Percentiles rank a stretch among this genome's conserved stretches.
Conservation (phyloP, 2,329 filamentous ascomycete species). For the Hortaea sp. region DNA sequence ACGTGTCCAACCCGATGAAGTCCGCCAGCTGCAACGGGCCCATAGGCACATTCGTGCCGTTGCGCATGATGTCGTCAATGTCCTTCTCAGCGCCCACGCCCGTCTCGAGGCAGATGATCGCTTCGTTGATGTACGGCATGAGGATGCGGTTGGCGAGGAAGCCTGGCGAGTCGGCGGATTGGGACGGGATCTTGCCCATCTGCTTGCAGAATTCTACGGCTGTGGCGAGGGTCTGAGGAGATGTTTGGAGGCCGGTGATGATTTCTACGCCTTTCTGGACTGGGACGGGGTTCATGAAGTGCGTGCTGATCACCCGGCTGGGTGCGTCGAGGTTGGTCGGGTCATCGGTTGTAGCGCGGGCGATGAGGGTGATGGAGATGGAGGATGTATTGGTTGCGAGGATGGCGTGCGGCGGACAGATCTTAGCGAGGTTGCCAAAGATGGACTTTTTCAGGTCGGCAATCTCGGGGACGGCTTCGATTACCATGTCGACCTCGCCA, state of each 20-base stretch:
- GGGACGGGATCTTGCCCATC: conserved; percentile 87
- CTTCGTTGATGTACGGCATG: conserved; percentile 99
- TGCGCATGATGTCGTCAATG: conserved; percentile 98
- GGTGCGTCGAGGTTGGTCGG: conserved; percentile 71
- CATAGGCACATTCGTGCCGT: conserved; percentile 97
- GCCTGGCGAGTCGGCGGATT: conserved; percentile 80
- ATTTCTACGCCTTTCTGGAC: conserved; percentile 97
- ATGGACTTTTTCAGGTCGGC: conserved; percentile 40
- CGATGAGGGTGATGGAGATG: conserved; percentile 93
- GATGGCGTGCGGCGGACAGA: conserved; percentile 76
- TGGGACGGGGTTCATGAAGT: conserved; percentile 99
- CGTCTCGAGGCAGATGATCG: conserved; percentile 90
- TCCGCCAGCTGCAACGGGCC: conserved; percentile 87
- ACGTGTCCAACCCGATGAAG: conserved; percentile 95
- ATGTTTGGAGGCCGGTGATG: conserved; percentile 88
- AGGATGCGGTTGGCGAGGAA: conserved; percentile 95
- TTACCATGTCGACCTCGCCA: conserved; percentile 83
- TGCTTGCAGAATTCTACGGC: conserved; percentile 77
- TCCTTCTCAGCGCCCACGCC: conserved; percentile 80
- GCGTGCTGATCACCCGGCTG: conserved; percentile 84
- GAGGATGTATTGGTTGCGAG: conserved; percentile 98
- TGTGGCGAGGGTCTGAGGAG: conserved; percentile 66
- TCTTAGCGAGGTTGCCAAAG: conserved; percentile 69
- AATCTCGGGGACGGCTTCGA: conserved; percentile 73
- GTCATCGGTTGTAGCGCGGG: conserved; percentile 68